Evolutionary conservation across 192 early-diverging fungal genomes (phyloP).

Genomic region (Phlyctochytrium arcticum): DNA sequence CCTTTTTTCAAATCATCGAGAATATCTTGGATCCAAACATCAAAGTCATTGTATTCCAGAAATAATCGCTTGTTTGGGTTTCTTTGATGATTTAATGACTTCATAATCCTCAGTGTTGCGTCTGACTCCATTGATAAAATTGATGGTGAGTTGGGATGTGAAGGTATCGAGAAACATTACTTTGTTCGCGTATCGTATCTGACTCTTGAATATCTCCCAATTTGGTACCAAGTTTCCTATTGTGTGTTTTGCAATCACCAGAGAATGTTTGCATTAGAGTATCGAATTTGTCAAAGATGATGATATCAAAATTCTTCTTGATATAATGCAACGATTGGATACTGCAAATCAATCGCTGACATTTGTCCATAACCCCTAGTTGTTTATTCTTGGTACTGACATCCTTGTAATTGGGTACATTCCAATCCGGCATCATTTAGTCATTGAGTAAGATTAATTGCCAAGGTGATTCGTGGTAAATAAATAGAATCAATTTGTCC

Average conservation of each 20-base stretch:
- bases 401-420: conserved; percentile 13
- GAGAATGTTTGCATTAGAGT: conserved; percentile 10
- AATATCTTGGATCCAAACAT: conserved; percentile 6
- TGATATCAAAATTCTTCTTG: neutral
- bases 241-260: neutral
- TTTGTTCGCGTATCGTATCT: conserved; percentile 1
- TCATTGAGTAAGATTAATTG: neutral
- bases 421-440: neutral
- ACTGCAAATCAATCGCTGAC: conserved; percentile 7
- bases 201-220: neutral
- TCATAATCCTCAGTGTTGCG: neutral
- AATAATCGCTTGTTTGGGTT: neutral
- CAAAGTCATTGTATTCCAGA: neutral
- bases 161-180: conserved; percentile 20
- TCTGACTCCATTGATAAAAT: conserved; percentile 1
- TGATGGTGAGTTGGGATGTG: neutral
- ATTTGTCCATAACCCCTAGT: neutral
- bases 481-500: neutral
- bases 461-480: conserved; percentile 18
- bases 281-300: conserved; percentile 8
- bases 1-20: neutral
- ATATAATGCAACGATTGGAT: conserved; percentile 20
- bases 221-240: neutral
- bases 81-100: neutral
- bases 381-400: neutral